These are phyloP conservation scores for Thymus quinquecostatus DNA, from an alignment of 257 asterid species.

Conservation along the genomic window DNA sequence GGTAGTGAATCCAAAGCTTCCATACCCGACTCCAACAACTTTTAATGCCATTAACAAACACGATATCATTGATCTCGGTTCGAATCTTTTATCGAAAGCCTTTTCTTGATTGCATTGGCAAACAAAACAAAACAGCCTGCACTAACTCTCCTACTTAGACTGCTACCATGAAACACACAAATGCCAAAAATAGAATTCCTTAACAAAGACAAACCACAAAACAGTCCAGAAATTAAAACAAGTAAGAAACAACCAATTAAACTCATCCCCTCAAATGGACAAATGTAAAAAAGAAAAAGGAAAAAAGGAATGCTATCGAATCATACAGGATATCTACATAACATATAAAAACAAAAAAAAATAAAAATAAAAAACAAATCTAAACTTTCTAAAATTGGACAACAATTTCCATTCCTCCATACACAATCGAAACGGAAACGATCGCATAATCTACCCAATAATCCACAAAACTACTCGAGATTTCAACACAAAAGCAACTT, in stretches of 20 bases:
- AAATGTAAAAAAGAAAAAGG: neutral
- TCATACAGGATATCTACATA: conserved; percentile 13
- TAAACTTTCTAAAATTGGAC: conserved; percentile 33
- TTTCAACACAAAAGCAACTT: neutral
- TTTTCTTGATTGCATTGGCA: conserved; percentile 15
- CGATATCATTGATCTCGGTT: neutral
- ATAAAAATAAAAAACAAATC: neutral
- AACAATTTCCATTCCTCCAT: conserved; percentile 16
- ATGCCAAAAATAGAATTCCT: conserved; percentile 6
- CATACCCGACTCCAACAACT: conserved; percentile 16
- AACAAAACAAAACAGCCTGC: conserved; percentile 2
- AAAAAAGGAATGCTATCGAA: neutral
- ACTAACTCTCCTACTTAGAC: conserved; percentile 9
- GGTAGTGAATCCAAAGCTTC: conserved; percentile 31
- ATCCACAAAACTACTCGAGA: neutral
- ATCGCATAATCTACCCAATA: conserved; percentile 11
- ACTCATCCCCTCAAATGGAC: conserved; percentile 17
- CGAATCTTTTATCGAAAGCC: neutral
- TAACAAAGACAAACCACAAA: neutral
- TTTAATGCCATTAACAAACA: conserved; percentile 21
- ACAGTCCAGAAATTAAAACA: neutral
- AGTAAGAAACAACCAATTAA: conserved; percentile 12
- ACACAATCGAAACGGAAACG: conserved; percentile 28
- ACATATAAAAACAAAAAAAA: conserved; percentile 22
- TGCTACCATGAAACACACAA: conserved; percentile 16